phyloP scores from a whole-genome alignment of 2,329 filamentous ascomycete species.

The Podosphaera xanthii region DNA sequence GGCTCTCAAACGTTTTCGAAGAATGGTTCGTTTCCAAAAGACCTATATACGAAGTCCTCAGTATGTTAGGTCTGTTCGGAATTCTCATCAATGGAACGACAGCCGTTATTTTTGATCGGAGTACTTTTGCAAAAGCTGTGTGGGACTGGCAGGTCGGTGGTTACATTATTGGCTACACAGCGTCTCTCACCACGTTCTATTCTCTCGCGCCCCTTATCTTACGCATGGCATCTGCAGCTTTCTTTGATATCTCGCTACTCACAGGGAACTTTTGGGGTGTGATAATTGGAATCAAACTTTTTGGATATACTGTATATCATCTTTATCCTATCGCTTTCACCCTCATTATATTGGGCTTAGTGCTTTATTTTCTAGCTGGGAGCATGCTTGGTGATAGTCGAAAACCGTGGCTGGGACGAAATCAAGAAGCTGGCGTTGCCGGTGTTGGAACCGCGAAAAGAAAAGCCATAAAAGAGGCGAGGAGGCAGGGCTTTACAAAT shows the following conservation, averaged over 20 bases:
- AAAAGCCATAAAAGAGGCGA: constrained; percentile 38
- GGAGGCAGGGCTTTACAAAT: too few relatives aligned
- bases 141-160: constrained; percentile 50
- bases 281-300: constrained; percentile 73
- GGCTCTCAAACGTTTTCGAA: constrained; percentile 73
- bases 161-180: constrained; percentile 75
- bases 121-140: constrained; percentile 38
- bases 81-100: constrained; percentile 81
- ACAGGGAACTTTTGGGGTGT: constrained; percentile 96
- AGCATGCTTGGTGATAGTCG: constrained; percentile 63
- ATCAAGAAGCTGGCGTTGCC: constrained; percentile 60
- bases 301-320: constrained; percentile 59
- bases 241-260: constrained; percentile 87
- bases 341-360: constrained; percentile 64
- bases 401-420: constrained; percentile 84
- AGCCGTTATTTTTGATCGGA: constrained; percentile 75
- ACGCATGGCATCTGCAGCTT: constrained; percentile 73
- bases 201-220: constrained; percentile 67
- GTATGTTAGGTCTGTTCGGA: constrained; percentile 72
- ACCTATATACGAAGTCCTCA: constrained; percentile 80
- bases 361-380: constrained; percentile 72
- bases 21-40: constrained; percentile 79
- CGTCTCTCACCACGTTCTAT: constrained; percentile 71
- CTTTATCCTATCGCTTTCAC: constrained; percentile 94
- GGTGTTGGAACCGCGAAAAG: constrained; percentile 72